Evolutionary conservation across 192 early-diverging fungal species (phyloP).

Genomic region (Backusella psychrophila): DNA sequence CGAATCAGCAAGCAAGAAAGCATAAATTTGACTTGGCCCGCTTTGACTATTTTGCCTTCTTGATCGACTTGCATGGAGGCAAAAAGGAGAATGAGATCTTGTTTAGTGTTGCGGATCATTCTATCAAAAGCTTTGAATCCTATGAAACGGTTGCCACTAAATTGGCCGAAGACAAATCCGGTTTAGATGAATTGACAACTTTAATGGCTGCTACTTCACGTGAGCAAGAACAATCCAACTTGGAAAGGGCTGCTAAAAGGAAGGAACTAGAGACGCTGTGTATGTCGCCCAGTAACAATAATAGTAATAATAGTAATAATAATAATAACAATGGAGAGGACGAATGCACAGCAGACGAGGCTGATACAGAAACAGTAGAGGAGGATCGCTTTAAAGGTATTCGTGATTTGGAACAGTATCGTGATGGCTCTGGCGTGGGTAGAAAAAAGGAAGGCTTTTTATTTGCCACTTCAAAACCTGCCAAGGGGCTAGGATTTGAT

Average conservation of each 20-base stretch:
- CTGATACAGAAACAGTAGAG: background rate
- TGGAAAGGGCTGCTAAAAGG: constrained; percentile 51
- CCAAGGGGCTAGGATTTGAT: constrained; percentile 30
- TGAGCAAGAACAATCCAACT: constrained; percentile 43
- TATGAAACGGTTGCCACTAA: constrained; percentile 34
- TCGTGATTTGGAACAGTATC: constrained; percentile 57
- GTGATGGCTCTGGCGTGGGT: constrained; percentile 38
- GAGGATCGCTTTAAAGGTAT: constrained; percentile 51
- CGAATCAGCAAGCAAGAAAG: constrained; percentile 44
- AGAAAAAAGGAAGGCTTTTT: constrained; percentile 56
- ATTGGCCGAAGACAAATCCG: constrained; percentile 37
- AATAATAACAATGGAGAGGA: background rate
- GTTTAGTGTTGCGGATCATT: constrained; percentile 49
- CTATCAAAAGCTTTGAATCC: constrained; percentile 48
- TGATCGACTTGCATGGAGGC: constrained; percentile 55
- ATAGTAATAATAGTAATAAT: background rate
- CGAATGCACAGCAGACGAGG: background rate
- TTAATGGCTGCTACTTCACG: constrained; percentile 19
- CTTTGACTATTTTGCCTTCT: constrained; percentile 54
- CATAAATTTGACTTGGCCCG: constrained; percentile 60
- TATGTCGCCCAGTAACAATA: too few relatives aligned
- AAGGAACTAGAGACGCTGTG: constrained; percentile 8
- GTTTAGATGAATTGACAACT: constrained; percentile 25
- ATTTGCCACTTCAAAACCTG: constrained; percentile 53
- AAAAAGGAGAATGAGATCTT: constrained; percentile 58